phyloP scores from a whole-genome alignment of 2,329 filamentous ascomycete genomes.

The Penicillium sp. region DNA sequence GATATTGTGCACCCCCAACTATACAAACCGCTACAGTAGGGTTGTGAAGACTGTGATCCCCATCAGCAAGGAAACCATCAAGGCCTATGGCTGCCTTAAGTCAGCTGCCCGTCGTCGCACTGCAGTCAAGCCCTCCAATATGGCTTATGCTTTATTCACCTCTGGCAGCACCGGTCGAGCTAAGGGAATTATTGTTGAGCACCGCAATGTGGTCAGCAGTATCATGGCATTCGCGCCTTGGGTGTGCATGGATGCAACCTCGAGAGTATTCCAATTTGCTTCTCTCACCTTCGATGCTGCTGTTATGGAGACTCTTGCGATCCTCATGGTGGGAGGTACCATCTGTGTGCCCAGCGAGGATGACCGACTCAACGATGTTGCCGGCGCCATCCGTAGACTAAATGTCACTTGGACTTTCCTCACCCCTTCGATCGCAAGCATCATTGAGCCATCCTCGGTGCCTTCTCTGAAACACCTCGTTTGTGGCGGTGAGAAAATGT shows the following conservation, averaged over 20 bases:
- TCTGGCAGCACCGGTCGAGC: slow-evolving; percentile 40
- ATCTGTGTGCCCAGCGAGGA: slow-evolving; percentile 49
- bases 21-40: slow-evolving; percentile 29
- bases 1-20: slow-evolving; percentile 34
- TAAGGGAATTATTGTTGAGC: slow-evolving; percentile 40
- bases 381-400: slow-evolving; percentile 49
- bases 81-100: slow-evolving; percentile 24
- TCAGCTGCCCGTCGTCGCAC: not conserved
- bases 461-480: slow-evolving; percentile 45
- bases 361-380: slow-evolving; percentile 49
- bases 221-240: slow-evolving; percentile 31
- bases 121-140: slow-evolving; percentile 23
- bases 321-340: slow-evolving; percentile 44
- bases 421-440: slow-evolving; percentile 46
- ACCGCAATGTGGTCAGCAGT: slow-evolving; percentile 34
- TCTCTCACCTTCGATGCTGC: slow-evolving; percentile 49
- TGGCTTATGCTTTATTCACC: slow-evolving; percentile 38
- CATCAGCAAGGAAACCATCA: slow-evolving; percentile 34
- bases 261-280: slow-evolving; percentile 44
- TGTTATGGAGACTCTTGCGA: slow-evolving; percentile 41
- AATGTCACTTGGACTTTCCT: slow-evolving; percentile 49
- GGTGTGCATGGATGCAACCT: slow-evolving; percentile 23
- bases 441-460: slow-evolving; percentile 41
- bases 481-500: slow-evolving; percentile 60
- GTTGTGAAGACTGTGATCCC: slow-evolving; percentile 32